phyloP scores from a whole-genome alignment of 176 grass and related monocot species.

The Triticum timopheevii region DNA sequence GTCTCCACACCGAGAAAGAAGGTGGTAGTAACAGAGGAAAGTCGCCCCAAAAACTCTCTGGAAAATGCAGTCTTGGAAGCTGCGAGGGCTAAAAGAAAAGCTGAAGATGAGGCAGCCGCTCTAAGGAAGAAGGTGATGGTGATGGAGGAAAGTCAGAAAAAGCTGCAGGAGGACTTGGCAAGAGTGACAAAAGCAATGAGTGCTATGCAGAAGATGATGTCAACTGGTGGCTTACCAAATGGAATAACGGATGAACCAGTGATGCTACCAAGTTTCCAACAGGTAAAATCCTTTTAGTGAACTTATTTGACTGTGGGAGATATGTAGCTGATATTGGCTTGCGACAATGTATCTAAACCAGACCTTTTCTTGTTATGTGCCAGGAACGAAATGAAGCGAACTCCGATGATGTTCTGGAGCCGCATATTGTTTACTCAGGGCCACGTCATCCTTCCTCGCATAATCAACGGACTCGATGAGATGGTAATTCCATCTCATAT shows the following conservation, averaged over 20 bases:
- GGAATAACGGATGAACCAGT: not conserved
- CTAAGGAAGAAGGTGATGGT: slow-evolving; percentile 48
- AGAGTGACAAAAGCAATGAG: slow-evolving; percentile 25
- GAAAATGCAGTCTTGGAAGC: not conserved
- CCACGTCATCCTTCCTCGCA: not conserved
- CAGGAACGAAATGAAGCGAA: not conserved
- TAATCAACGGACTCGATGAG: not conserved
- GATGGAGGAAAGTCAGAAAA: slow-evolving; percentile 53
- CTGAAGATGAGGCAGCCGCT: slow-evolving; percentile 41
- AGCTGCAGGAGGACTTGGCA: slow-evolving; percentile 39
- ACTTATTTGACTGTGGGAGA: not conserved
- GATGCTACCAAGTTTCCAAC: slow-evolving; percentile 12
- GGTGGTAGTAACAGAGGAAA: slow-evolving; percentile 1
- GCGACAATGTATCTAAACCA: not conserved
- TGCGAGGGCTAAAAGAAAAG: slow-evolving; percentile 42
- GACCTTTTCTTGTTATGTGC: not conserved
- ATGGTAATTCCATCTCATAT: not conserved
- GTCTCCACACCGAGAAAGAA: not conserved
- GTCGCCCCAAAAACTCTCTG: not conserved
- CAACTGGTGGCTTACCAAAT: not conserved
- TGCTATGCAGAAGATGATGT: slow-evolving; percentile 26
- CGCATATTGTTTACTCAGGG: not conserved
- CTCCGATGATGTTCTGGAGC: not conserved
- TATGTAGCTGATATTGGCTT: not conserved
- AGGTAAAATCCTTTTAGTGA: slow-evolving; percentile 15